phyloP scores from a whole-genome alignment of 106 monocot genomes.

The Dendrobium huoshanense region DNA sequence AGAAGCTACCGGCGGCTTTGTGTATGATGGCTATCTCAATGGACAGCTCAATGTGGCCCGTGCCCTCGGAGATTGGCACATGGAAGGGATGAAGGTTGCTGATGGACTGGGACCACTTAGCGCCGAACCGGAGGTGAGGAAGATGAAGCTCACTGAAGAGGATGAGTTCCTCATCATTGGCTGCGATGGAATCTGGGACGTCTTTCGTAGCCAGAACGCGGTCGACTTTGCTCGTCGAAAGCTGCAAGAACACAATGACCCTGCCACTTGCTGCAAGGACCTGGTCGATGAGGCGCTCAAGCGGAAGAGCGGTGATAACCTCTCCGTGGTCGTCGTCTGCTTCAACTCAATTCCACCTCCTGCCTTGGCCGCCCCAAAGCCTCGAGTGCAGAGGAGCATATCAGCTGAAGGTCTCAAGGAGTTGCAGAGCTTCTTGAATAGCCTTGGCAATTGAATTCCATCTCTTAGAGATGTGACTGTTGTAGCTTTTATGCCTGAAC shows the following conservation, averaged over 20 bases:
- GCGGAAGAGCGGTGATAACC: slow-evolving; percentile 67
- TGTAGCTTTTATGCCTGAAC: neutral
- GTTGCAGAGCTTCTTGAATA: slow-evolving; percentile 62
- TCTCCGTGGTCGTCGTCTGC: slow-evolving; percentile 67
- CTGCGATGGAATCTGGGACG: slow-evolving; percentile 92
- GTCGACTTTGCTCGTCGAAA: slow-evolving; percentile 76
- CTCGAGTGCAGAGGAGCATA: slow-evolving; percentile 63
- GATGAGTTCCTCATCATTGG: slow-evolving; percentile 90
- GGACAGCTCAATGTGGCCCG: slow-evolving; percentile 83
- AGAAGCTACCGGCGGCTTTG: slow-evolving; percentile 65
- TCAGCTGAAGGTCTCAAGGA: slow-evolving; percentile 76
- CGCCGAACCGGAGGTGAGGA: slow-evolving; percentile 75
- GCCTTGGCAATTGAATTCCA: slow-evolving; percentile 29
- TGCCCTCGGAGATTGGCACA: slow-evolving; percentile 87
- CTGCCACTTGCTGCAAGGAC: slow-evolving; percentile 52
- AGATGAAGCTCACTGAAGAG: slow-evolving; percentile 49
- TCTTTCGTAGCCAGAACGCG: slow-evolving; percentile 80
- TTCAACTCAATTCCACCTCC: slow-evolving; percentile 64
- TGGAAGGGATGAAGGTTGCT: slow-evolving; percentile 60
- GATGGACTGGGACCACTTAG: slow-evolving; percentile 55
- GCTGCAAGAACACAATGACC: slow-evolving; percentile 83
- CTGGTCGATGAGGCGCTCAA: slow-evolving; percentile 77
- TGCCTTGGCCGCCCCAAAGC: slow-evolving; percentile 32
- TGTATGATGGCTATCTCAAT: slow-evolving; percentile 81
- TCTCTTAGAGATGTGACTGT: neutral